phyloP scores from a whole-genome alignment of 495 filamentous ascomycete genomes.

The Elasticomyces elasticus region DNA sequence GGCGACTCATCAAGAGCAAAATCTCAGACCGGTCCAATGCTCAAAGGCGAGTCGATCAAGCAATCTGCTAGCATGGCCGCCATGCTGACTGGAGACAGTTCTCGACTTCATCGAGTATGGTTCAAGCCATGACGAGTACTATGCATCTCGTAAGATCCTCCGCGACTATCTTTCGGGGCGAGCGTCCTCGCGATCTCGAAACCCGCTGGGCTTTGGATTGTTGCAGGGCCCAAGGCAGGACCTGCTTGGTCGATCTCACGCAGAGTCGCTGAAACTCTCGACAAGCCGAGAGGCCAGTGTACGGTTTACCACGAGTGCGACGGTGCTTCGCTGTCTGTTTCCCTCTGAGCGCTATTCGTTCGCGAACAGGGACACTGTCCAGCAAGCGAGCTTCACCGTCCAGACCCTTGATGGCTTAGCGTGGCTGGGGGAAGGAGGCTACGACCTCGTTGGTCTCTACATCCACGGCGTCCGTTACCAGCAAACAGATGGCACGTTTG shows the following conservation, averaged over 20 bases:
- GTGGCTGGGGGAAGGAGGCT: conserved; percentile 46
- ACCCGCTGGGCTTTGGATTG: conserved; percentile 46
- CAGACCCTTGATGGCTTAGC: conserved; percentile 38
- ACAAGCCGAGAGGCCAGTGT: conserved; percentile 31
- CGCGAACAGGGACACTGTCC: conserved; percentile 11
- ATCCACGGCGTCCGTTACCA: conserved; percentile 47
- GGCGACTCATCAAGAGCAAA: conserved; percentile 31
- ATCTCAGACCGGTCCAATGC: conserved; percentile 23
- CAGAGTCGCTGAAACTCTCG: not conserved
- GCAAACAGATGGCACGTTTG: conserved; percentile 37
- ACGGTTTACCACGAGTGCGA: conserved; percentile 42
- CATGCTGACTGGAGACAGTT: conserved; percentile 27
- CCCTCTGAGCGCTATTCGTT: conserved; percentile 41
- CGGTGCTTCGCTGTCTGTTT: conserved; percentile 43
- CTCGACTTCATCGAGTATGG: conserved; percentile 42
- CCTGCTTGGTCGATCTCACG: not conserved
- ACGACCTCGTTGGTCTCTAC: conserved; percentile 44
- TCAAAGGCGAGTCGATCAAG: not conserved
- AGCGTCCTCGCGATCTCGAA: conserved; percentile 38
- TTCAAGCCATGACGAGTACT: conserved; percentile 50
- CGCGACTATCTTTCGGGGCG: conserved; percentile 38
- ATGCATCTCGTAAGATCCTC: conserved; percentile 42
- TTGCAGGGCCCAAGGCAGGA: conserved; percentile 44
- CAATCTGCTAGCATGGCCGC: not conserved
- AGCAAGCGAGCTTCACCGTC: not conserved